Evolutionary conservation across 2,329 filamentous ascomycete genomes (phyloP).

Genomic region (Ophiostoma quercus): DNA sequence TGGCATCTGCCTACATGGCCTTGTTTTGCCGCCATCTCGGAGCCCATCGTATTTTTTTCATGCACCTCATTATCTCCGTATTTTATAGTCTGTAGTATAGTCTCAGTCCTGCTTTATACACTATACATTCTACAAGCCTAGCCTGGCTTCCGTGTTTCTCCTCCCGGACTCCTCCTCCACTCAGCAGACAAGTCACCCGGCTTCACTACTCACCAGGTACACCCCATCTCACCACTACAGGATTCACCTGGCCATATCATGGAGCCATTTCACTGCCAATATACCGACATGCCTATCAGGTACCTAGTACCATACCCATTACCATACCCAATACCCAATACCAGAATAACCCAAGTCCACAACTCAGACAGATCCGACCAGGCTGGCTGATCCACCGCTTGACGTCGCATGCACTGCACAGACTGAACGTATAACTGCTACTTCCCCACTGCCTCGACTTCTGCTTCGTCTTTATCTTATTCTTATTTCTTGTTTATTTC

Average conservation of each 20-base stretch:
- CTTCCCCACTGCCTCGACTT: constrained; percentile 9
- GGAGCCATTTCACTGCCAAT: constrained; percentile 9
- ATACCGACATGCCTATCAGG: background rate
- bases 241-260: constrained; percentile 13
- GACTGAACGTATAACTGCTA: constrained; percentile 14
- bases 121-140: background rate
- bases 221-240: constrained; percentile 15
- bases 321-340: background rate
- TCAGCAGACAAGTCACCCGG: background rate
- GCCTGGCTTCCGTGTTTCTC: background rate
- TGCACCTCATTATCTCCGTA: background rate
- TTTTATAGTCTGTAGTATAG: background rate
- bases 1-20: constrained; percentile 7
- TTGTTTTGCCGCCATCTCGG: constrained; percentile 11
- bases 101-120: background rate
- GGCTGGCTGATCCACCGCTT: constrained; percentile 12
- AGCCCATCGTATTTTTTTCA: constrained; percentile 14
- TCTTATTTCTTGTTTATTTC: background rate
- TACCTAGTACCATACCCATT: too few species aligned
- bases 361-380: background rate
- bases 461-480: background rate
- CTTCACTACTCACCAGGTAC: background rate
- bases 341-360: background rate
- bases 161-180: background rate
- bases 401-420: constrained; percentile 13